A percentile compares a stretch with the other conserved stretches of the same genome.
These are phyloP conservation scores for Scedosporium boydii DNA, from an alignment of 2,329 filamentous ascomycete genomes.

Conservation along the genomic window DNA sequence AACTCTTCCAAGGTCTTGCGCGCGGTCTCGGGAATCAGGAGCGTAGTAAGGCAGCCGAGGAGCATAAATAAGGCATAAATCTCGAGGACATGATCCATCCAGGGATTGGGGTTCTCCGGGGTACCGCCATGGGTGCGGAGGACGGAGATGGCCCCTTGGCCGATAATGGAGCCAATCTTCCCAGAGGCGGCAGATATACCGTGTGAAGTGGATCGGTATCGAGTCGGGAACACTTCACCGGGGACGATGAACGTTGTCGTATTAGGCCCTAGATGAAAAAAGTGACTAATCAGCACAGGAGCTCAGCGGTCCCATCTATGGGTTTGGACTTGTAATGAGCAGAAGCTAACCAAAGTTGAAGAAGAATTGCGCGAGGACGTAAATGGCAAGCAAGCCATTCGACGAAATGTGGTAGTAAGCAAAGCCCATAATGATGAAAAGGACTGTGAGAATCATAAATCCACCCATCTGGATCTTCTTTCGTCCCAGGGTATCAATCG, in stretches of 20 bases:
- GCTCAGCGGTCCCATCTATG: conserved; percentile 93
- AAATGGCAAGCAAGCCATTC: conserved; percentile 45
- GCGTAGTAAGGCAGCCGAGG: conserved; percentile 56
- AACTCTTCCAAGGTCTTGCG: conserved; percentile 32
- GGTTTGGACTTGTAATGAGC: conserved; percentile 57
- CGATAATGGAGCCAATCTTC: conserved; percentile 61
- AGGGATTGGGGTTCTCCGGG: conserved; percentile 36
- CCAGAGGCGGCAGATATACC: conserved; percentile 85
- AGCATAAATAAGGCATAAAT: conserved; percentile 73
- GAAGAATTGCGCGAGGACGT: conserved; percentile 32
- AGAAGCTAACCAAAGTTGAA: conserved; percentile 85
- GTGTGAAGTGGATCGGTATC: conserved; percentile 89
- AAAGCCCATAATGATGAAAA: conserved; percentile 40
- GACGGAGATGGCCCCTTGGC: conserved; percentile 47
- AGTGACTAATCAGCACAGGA: conserved; percentile 69
- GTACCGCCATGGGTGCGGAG: conserved; percentile 38
- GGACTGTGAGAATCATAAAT: conserved; percentile 85
- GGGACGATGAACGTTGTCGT: conserved; percentile 92
- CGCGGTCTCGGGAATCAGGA: conserved; percentile 67
- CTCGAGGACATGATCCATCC: conserved; percentile 70
- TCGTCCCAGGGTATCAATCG: conserved; percentile 57
- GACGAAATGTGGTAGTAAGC: conserved; percentile 30
- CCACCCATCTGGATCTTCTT: conserved; percentile 95
- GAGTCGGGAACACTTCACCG: conserved; percentile 88
- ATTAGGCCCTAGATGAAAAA: conserved; percentile 99